Percentiles rank a stretch among this genome's conserved stretches.
These are phyloP conservation scores for Brassica juncea DNA, from an alignment of 345 rosid species.

Conservation along the genomic window DNA sequence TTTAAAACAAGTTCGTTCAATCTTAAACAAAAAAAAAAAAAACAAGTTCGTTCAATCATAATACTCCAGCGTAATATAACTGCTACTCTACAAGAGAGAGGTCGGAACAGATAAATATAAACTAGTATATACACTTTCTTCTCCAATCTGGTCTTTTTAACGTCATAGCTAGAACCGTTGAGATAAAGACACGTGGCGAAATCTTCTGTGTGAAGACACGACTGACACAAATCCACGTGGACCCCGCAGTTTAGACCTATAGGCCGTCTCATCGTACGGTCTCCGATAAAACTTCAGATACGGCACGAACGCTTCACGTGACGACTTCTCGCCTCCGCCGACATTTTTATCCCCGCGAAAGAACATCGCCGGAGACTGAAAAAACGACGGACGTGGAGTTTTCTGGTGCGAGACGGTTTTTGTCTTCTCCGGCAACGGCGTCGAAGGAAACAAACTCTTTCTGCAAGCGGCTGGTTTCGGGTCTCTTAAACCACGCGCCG, in stretches of 20 bases:
- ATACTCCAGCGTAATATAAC: not conserved
- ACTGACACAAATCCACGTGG: conserved; percentile 91
- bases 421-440: conserved; percentile 76
- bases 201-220: conserved; percentile 65
- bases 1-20: not conserved
- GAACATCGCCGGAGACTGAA: conserved; percentile 87
- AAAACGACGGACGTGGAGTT: conserved; percentile 82
- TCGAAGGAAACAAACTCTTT: conserved; percentile 67
- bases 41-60: not conserved
- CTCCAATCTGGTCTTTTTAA: not conserved
- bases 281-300: conserved; percentile 68
- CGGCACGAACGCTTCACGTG: conserved; percentile 78
- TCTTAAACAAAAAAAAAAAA: not conserved
- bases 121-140: conserved; percentile 37
- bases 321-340: conserved; percentile 53
- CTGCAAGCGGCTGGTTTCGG: conserved; percentile 30
- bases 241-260: conserved; percentile 84
- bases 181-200: conserved; percentile 83
- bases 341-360: conserved; percentile 65
- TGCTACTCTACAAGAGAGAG: not conserved
- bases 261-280: conserved; percentile 93
- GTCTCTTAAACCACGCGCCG: conserved; percentile 42
- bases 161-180: conserved; percentile 63
- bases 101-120: conserved; percentile 9
- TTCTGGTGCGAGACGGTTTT: conserved; percentile 38